A percentile compares a stretch with the other conserved stretches of the same genome.
Evolutionary conservation across 2,329 filamentous ascomycete species (phyloP).

Genomic region (Verticillium albo-atrum): DNA sequence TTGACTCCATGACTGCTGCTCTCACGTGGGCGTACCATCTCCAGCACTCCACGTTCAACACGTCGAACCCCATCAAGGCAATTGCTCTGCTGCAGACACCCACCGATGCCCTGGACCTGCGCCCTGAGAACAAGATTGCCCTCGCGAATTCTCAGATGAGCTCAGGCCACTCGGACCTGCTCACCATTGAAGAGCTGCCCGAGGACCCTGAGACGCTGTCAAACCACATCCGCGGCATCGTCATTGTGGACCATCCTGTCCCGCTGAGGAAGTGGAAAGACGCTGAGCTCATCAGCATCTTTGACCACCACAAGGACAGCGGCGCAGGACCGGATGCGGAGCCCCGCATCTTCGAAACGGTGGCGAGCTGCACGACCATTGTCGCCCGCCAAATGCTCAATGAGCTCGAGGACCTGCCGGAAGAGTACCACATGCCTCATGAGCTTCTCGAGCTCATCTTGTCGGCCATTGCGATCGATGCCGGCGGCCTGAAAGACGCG

Average conservation of each 20-base stretch:
- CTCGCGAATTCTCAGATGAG: slow-evolving; percentile 40
- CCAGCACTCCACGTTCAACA: slow-evolving; percentile 35
- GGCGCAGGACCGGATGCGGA: slow-evolving; percentile 33
- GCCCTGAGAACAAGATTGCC: slow-evolving; percentile 41
- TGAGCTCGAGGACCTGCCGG: slow-evolving; percentile 33
- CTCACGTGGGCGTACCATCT: slow-evolving; percentile 44
- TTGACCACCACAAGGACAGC: slow-evolving; percentile 40
- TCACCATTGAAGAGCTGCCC: slow-evolving; percentile 42
- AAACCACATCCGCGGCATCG: slow-evolving; percentile 35
- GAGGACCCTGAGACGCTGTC: slow-evolving; percentile 39
- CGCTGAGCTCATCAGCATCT: slow-evolving; percentile 38
- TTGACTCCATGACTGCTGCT: slow-evolving; percentile 23
- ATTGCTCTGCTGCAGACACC: slow-evolving; percentile 41
- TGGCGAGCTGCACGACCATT: slow-evolving; percentile 38
- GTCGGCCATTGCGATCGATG: slow-evolving; percentile 41
- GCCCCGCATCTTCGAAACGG: slow-evolving; percentile 37
- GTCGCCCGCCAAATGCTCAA: slow-evolving; percentile 42
- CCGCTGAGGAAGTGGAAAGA: slow-evolving; percentile 37
- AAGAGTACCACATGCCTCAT: slow-evolving; percentile 42
- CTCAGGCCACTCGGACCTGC: slow-evolving; percentile 36
- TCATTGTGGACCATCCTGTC: slow-evolving; percentile 37
- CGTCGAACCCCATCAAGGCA: slow-evolving; percentile 35
- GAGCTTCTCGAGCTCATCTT: slow-evolving; percentile 43
- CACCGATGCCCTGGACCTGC: slow-evolving; percentile 37
- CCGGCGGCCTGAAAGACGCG: slow-evolving; percentile 31